Evolutionary conservation across 768 basidiomycete genomes (phyloP), one percentile per base, ranked within the genome.

Genomic region (Chiua virens): DNA sequence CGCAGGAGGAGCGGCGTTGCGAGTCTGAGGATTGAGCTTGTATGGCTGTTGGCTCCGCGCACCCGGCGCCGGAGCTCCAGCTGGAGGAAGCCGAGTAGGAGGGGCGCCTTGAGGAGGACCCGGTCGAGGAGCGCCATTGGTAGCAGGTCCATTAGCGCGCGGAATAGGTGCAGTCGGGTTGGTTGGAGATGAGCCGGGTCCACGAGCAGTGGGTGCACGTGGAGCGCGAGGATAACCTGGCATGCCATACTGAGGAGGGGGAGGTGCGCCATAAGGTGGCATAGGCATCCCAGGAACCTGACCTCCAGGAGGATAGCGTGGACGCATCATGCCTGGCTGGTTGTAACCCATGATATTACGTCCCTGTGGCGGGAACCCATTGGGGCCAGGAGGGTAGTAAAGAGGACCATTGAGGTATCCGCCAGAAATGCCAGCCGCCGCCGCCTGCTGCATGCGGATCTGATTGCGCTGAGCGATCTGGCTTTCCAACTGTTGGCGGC

Each of bases 391-490:
- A 81, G 53, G 89, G 82, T 64, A 86, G 83, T 76, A 95, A 81
- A 78, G 90, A 89, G 67, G 67, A 32, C 54, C 56, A 7, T 60
- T 58, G 25, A 67, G 57, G 40, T 65, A 71, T 40, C 54, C 87
- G 57, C 83, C 82, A 47, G 92, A 88, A 52, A 95, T 79, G 45
- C 84, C 71, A 57, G 89, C 87, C 41, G 91, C 90, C 53, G 89
- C 92, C 55, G 90, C 89, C 78, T 98, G 96, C 67, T 95, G 93
- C 83, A 95, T 87, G 56, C 96, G 82, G 69, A 95, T 92, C 74
- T 98, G 65, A 74, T 92, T 90, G 69, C 97, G 93, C 75, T 98
- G 94, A 57, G 92, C 92, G 67, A 98, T 95, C 79, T 98, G 97
- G 67, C 90, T 94, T 77, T 98, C 97, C 61, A 99, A 82, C 71